Evolutionary conservation across 495 filamentous ascomycete species (phyloP), one percentile per base, ranked within the genome.

Genomic region (Lasiosphaeria hispida): DNA sequence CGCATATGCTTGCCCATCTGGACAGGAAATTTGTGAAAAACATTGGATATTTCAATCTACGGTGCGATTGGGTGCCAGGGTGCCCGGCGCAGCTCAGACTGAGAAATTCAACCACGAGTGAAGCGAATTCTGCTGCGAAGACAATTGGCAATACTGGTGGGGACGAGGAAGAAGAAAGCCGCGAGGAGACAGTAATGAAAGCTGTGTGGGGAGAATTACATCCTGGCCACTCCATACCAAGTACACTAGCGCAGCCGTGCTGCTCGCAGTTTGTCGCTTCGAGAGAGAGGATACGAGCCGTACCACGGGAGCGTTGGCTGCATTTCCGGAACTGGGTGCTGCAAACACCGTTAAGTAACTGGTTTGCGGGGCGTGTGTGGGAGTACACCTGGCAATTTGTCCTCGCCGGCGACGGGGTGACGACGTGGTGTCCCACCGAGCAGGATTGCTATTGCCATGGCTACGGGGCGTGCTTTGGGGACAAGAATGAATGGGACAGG

Each of bases 321-420:
- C 14, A 44, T 18, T 44, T 15, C 41, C 41, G 41, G 14, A 15
- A 15, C 41, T 44, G 41, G 41, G 14, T 44, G n/a, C 41, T 44
- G 41, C 6, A 8, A 8, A 44, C 41, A n/a, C 14, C 14, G 14
- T 13, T 44, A 2, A 44, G 14, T 18, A 18, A 44, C 41, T 15
- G 41, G 14, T n/a, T 15, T n/a, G 14, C 41, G 41, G n/a, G 41
- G 6, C 41, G 41, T 18, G 41, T 44, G 41, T 44, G 41, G 41
- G 41, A 44, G 41, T 44, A 44, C 41, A 44, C 41, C 14, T 44
- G 41, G 41, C 41, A 44, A 18, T 44, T 15, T 15, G 41, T 44
- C 14, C 41, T 44, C 7, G 41, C 41, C n/a, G 41, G 41, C n/a
- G 23, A 30, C 23, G 23, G 23, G 23, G 18, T 15, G 41, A 15